Conservation (phyloP, 768 basidiomycete species). For the Dentipellis fragilis region DNA sequence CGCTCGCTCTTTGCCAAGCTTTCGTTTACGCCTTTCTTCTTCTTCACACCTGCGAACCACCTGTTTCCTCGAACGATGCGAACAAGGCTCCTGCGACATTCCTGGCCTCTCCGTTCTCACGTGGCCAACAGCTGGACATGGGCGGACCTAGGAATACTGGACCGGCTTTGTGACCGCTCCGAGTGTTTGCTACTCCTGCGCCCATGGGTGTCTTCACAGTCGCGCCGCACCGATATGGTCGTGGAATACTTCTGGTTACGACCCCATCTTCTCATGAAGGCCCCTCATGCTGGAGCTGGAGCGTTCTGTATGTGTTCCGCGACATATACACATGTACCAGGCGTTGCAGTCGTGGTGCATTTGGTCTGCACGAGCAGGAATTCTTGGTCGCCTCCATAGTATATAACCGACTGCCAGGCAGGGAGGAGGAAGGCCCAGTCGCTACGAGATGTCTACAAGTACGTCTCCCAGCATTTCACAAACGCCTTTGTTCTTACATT, state of each 20-base stretch:
- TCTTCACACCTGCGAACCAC: too few species aligned
- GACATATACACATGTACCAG: neutral
- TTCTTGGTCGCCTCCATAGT: neutral
- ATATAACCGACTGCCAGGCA: neutral
- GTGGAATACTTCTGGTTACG: neutral
- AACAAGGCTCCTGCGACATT: too few species aligned
- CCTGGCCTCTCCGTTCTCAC: neutral
- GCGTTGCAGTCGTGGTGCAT: neutral
- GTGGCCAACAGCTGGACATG: neutral
- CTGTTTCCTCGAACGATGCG: too few species aligned
- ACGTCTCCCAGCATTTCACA: neutral
- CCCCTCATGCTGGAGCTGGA: neutral
- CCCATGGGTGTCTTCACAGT: neutral
- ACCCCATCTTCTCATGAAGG: neutral
- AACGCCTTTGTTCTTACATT: neutral
- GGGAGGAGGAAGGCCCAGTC: neutral
- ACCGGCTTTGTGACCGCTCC: neutral
- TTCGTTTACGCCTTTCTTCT: too few species aligned
- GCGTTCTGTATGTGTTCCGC: neutral
- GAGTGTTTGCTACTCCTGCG: neutral
- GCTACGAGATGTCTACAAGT: slow-evolving; percentile 7
- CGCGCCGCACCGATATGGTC: neutral
- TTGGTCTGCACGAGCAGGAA: neutral
- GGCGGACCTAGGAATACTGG: neutral
- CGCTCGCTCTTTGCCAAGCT: too few species aligned